These are phyloP conservation scores for Wolfiporia cocos DNA, from an alignment of 1,284 basidiomycete genomes.

Conservation along the genomic window DNA sequence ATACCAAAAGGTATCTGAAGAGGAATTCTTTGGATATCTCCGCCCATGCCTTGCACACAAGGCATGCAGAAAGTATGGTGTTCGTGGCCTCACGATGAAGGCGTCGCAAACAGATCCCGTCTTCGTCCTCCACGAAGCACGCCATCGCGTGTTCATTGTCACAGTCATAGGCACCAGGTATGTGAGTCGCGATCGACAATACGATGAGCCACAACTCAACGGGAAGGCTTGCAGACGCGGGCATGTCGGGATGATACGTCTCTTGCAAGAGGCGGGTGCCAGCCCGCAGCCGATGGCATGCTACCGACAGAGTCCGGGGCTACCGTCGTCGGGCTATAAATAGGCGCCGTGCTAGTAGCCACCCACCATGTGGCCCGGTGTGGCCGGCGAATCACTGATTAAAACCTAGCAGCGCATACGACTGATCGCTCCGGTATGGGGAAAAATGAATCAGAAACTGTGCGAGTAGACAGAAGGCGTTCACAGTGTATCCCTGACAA, in stretches of 20 bases:
- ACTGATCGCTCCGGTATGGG: no score
- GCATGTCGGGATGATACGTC: neutral
- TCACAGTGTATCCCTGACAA: slow-evolving; percentile 43
- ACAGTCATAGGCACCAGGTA: slow-evolving; percentile 25
- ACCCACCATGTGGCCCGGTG: no score
- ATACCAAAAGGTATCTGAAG: slow-evolving; percentile 28
- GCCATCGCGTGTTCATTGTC: slow-evolving; percentile 21
- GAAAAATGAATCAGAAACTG: no score
- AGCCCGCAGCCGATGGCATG: neutral
- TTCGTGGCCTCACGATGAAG: slow-evolving; percentile 24
- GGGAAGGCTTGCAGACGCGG: neutral
- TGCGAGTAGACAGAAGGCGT: no score
- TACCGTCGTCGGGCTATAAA: no score
- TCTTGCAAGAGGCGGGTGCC: neutral
- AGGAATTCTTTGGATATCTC: slow-evolving; percentile 19
- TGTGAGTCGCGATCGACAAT: slow-evolving; percentile 22
- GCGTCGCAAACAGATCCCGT: slow-evolving; percentile 24
- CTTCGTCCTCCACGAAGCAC: slow-evolving; percentile 25
- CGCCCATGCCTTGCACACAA: slow-evolving; percentile 27
- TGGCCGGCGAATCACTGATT: no score
- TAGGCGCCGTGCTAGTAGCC: no score
- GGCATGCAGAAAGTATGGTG: slow-evolving; percentile 22
- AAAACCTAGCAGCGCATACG: no score
- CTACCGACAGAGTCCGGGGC: no score
- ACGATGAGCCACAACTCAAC: slow-evolving; percentile 29